A percentile compares a stretch with the other conserved stretches of the same genome.
phyloP scores from a whole-genome alignment of 306 rosid species.

The Myrica gale region DNA sequence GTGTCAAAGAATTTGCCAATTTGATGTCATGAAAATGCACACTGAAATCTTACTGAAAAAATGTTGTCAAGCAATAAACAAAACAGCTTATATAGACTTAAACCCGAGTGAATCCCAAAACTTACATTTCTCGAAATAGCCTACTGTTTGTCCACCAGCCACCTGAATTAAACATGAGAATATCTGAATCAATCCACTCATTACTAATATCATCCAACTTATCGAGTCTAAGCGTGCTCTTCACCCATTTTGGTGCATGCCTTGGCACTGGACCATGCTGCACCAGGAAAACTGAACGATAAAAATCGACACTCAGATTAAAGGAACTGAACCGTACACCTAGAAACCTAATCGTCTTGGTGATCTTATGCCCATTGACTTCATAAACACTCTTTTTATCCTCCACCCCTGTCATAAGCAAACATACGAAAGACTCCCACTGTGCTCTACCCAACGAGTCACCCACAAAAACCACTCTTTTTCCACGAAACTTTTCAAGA shows the following conservation, averaged over 20 bases:
- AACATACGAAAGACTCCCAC: conserved; percentile 86
- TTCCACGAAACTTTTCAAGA: conserved; percentile 67
- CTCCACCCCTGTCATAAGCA: conserved; percentile 84
- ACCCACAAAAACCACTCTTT: conserved; percentile 79
- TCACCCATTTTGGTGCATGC: conserved; percentile 66
- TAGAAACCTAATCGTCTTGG: conserved; percentile 63
- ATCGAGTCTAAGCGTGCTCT: conserved; percentile 61
- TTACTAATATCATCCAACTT: conserved; percentile 66
- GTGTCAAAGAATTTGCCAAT: not conserved
- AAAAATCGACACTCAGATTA: conserved; percentile 70
- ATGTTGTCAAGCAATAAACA: not conserved
- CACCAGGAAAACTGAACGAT: conserved; percentile 77
- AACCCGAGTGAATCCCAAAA: not conserved
- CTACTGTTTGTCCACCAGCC: conserved; percentile 87
- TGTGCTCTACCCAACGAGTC: conserved; percentile 92
- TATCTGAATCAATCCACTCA: conserved; percentile 85
- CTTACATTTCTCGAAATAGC: conserved; percentile 70
- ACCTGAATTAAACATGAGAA: conserved; percentile 79
- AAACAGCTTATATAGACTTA: not conserved
- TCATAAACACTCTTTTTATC: conserved; percentile 73
- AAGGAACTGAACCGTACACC: conserved; percentile 56
- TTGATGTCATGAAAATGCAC: not conserved
- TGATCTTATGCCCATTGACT: conserved; percentile 65
- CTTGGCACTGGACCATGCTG: conserved; percentile 48
- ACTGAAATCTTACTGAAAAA: conserved; percentile 13